Evolutionary conservation across 2,329 filamentous ascomycete species (phyloP), one percentile per base, ranked within the genome.

Genomic region (Ceratocystiopsis sp.): DNA sequence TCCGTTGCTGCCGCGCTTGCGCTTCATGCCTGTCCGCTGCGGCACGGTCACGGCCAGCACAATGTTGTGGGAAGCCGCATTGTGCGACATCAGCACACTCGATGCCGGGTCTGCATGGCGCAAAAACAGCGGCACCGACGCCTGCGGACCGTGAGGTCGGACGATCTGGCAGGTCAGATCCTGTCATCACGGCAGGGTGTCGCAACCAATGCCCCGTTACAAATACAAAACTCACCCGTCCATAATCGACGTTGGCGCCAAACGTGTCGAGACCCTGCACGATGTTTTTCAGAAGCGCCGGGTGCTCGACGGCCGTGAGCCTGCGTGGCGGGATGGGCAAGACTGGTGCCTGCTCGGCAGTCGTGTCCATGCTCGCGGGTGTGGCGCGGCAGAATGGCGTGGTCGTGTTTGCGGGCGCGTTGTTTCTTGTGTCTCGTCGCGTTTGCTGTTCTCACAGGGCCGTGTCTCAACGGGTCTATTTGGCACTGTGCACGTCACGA

Each of bases 41-140:
- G 91, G 89, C 1, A 96, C 75, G 0, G 80, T 86, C 44, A 98
- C 70, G 57, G 86, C 87, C 42, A 98, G 67, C 17, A 96, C 69
- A 17, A 96, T 64, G 55, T 95, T 93, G 55, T 86, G 84, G 11
- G 84, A 82, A 17, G 73, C 63, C 32, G 79, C 73, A 55, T 80
- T 82, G 37, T 79, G 78, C 9, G 89, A 94, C 51, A 80, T 67
- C 47, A 94, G 66, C 10, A 84, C 83, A 51, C 81, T 80, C 53
- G 82, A 78, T 53, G 84, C 76, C 3, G 80, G 79, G 58, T 93
- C 85, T 49, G 85, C 73, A 19, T 82, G 83, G 18, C 84, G 77
- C 43, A 96, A 66, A 52, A 81, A 83, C n/a, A 93, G 62, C 2
- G 80, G 80, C 12, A 76, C 61, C 1, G 69, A 68, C 44, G 66